These are phyloP conservation scores for Aspergillus eucalypticola DNA, from an alignment of 2,329 filamentous ascomycete genomes.

Conservation along the genomic window DNA sequence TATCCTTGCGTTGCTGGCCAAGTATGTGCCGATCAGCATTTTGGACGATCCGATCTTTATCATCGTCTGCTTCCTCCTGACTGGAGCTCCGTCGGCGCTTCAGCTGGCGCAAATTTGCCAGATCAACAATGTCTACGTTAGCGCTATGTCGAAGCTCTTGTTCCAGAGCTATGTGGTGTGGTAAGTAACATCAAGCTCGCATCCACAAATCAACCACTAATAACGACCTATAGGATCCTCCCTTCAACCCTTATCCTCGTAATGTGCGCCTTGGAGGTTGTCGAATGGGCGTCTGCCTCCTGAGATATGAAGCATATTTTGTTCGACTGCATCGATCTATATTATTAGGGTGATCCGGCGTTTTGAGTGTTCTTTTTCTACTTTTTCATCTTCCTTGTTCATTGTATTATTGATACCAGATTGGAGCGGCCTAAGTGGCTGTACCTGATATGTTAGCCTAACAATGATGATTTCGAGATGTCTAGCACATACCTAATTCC, in stretches of 20 bases:
- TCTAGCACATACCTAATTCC: neutral
- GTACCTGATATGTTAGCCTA: neutral
- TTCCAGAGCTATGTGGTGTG: slow-evolving; percentile 98
- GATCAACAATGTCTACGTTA: slow-evolving; percentile 94
- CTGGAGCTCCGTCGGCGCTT: slow-evolving; percentile 87
- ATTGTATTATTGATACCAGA: slow-evolving; percentile 1
- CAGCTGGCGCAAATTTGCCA: slow-evolving; percentile 98
- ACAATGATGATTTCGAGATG: slow-evolving; percentile 2
- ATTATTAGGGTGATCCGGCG: neutral
- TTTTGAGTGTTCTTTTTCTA: neutral
- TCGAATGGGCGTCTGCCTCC: slow-evolving; percentile 71
- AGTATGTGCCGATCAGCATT: slow-evolving; percentile 89
- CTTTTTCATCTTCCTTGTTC: neutral
- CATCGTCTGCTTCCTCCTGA: slow-evolving; percentile 94
- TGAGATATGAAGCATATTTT: slow-evolving; percentile 4
- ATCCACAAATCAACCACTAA: slow-evolving; percentile 11
- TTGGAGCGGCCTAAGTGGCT: neutral
- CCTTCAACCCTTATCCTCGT: slow-evolving; percentile 90
- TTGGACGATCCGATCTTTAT: slow-evolving; percentile 97
- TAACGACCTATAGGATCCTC: slow-evolving; percentile 66
- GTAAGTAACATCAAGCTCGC: slow-evolving; percentile 51
- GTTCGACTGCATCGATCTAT: neutral
- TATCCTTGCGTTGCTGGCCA: slow-evolving; percentile 80
- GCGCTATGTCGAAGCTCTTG: slow-evolving; percentile 86
- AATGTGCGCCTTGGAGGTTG: slow-evolving; percentile 85